Evolutionary conservation across 768 basidiomycete species (phyloP).

Genomic region (Neoboletus magnificus): DNA sequence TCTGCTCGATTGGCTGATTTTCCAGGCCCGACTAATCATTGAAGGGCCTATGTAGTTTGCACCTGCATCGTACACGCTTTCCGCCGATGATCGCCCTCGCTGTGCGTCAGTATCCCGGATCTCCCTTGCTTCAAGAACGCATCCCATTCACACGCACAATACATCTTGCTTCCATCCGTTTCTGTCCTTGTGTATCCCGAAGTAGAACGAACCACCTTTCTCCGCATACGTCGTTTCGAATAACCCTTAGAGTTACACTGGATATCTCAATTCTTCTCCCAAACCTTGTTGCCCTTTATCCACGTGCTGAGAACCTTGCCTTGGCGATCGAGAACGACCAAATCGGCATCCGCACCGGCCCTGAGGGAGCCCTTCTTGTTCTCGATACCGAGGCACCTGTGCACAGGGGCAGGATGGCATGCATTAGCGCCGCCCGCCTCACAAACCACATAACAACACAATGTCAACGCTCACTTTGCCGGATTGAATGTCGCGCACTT

Average conservation of each 20-base stretch:
- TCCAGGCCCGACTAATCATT: too few relatives aligned
- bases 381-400: constrained; percentile 74
- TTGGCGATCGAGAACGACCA: constrained; percentile 68
- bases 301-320: constrained; percentile 70
- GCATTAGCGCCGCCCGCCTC: background rate
- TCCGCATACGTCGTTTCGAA: background rate
- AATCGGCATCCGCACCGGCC: constrained; percentile 82
- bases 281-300: constrained; percentile 74
- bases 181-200: background rate
- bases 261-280: constrained; percentile 39
- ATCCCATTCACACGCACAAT: background rate
- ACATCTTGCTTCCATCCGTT: background rate
- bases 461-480: constrained; percentile 52
- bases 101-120: background rate
- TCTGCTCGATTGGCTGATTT: background rate
- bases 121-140: background rate
- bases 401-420: background rate
- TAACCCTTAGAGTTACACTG: background rate
- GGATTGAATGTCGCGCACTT: constrained; percentile 85
- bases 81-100: background rate
- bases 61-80: background rate
- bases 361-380: constrained; percentile 76
- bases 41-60: too few relatives aligned
- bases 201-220: background rate
- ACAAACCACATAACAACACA: background rate